Evolutionary conservation across 495 filamentous ascomycete genomes (phyloP).

Genomic region (Darksidea phi): DNA sequence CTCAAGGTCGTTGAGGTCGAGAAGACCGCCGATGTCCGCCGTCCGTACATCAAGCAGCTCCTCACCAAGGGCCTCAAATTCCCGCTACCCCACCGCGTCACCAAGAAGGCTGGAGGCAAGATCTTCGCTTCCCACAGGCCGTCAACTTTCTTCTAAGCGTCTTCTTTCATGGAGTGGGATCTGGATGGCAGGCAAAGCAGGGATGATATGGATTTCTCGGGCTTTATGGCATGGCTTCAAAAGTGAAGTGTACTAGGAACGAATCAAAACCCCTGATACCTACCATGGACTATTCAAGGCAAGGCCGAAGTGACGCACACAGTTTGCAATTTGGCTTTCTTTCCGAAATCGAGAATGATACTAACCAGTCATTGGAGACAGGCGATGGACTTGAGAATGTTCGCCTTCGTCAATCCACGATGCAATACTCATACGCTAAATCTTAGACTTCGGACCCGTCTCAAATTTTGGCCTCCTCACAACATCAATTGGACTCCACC

Average conservation of each 20-base stretch:
- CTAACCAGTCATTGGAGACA: no score
- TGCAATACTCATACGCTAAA: conserved; percentile 13
- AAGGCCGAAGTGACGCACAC: not conserved
- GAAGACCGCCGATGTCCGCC: conserved; percentile 87
- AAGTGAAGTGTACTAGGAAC: conserved; percentile 34
- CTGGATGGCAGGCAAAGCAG: conserved; percentile 25
- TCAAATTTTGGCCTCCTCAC: conserved; percentile 35
- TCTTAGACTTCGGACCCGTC: conserved; percentile 34
- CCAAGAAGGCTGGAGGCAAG: conserved; percentile 66
- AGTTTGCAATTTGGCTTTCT: no score
- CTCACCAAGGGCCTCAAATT: conserved; percentile 92
- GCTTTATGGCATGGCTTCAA: conserved; percentile 35
- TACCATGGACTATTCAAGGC: not conserved
- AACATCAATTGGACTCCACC: conserved; percentile 47
- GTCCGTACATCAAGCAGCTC: conserved; percentile 98
- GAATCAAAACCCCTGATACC: conserved; percentile 36
- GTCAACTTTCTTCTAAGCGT: conserved; percentile 68
- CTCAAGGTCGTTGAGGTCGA: conserved; percentile 96
- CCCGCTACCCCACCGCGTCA: conserved; percentile 94
- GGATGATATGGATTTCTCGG: conserved; percentile 28
- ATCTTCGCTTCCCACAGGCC: conserved; percentile 88
- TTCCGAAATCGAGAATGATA: no score
- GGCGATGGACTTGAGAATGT: no score
- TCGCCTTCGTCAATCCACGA: no score
- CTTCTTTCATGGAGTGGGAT: conserved; percentile 31